These are phyloP conservation scores for Mucuna pruriens DNA, from an alignment of 306 rosid genomes.

Conservation along the genomic window DNA sequence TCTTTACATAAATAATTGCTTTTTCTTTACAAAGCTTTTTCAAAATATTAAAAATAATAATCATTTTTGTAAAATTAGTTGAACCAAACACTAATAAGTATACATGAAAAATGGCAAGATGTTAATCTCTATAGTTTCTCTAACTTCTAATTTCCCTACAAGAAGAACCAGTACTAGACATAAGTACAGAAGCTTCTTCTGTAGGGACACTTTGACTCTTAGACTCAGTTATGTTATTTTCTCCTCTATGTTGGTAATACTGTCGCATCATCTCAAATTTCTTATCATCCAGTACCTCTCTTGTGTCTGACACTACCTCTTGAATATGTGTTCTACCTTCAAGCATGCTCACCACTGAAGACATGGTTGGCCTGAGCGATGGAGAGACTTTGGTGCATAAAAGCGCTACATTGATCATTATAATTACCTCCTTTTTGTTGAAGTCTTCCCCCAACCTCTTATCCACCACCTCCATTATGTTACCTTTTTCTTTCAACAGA, in stretches of 20 bases:
- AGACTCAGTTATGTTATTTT: background rate
- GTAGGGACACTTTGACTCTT: background rate
- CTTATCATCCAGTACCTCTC: constrained; percentile 16
- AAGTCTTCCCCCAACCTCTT: constrained; percentile 35
- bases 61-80: background rate
- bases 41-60: background rate
- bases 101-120: background rate
- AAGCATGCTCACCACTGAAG: constrained; percentile 54
- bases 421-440: constrained; percentile 28
- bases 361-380: constrained; percentile 43
- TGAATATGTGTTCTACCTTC: constrained; percentile 40
- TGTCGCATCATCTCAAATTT: constrained; percentile 41
- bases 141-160: background rate
- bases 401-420: constrained; percentile 48
- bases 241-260: constrained; percentile 26
- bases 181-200: background rate
- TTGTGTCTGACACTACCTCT: constrained; percentile 32
- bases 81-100: background rate
- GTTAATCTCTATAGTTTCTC: background rate
- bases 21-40: background rate
- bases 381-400: constrained; percentile 39
- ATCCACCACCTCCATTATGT: constrained; percentile 46
- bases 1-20: background rate
- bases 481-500: constrained; percentile 40
- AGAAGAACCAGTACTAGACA: constrained; percentile 17